Evolutionary conservation across 768 basidiomycete genomes (phyloP), one percentile per base, ranked within the genome.

Genomic region (Tricholoma terreum): DNA sequence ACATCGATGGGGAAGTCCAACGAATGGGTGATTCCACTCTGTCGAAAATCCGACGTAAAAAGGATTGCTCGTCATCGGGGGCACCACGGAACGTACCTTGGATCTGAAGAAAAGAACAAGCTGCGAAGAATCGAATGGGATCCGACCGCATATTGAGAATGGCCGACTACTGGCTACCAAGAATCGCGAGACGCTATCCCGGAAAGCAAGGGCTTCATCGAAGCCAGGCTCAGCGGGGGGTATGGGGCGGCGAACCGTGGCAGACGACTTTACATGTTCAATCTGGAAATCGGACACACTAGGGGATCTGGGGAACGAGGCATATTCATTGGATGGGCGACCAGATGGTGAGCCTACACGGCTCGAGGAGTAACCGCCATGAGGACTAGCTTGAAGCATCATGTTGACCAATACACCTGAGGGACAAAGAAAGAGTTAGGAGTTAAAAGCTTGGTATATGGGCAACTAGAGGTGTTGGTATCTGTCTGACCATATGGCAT

Each of bases 1-100:
- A 89, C 79, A 63, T 92, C 87, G 58, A 92, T 82, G 4, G 90
- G 90, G 66, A 92, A 92, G 67, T 91, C 88, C 19, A 92, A 78
- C 8, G 89, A 86, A 66, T 92, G 88, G 0, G 87, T 85, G 58
- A 89, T 87, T 31, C 87, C 89, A 58, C 84, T 85, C 90, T 92
- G 59, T 49, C 33, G 6, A 42, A n/a, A n/a, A n/a, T 35, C 30
- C 51, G 30, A 53, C 30, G 27, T 11, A 56, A 24, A 48, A 17
- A 22, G 12, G 11, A 19, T n/a, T n/a, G 6, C 49, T 17, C 8
- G 7, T 24, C 14, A 15, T 17, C n/a, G 9, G 8, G 35, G 43
- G 36, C 35, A 49, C 27, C 36, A 43, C 42, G 31, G 11, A 19
- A 69, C 79, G 40, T 61, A 86, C 90, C 81, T 88, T 87, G 38